phyloP scores from a whole-genome alignment of 305 asterid genomes.

The Fraxinus angustifolia region DNA sequence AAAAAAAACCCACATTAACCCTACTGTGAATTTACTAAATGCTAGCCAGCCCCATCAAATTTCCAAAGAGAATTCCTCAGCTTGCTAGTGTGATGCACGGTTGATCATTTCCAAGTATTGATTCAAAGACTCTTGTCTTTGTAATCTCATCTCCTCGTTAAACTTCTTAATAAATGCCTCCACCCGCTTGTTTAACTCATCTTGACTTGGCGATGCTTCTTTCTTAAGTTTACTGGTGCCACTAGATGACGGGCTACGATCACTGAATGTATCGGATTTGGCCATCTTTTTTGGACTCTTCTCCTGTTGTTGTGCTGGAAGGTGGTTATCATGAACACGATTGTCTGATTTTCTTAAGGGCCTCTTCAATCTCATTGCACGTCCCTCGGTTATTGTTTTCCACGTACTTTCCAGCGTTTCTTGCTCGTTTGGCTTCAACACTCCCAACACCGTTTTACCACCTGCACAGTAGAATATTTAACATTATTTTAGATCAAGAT shows the following conservation, averaged over 20 bases:
- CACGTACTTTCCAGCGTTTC: constrained; percentile 83
- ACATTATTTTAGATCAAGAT: background rate
- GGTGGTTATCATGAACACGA: constrained; percentile 18
- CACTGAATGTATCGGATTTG: constrained; percentile 57
- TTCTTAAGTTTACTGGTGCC: constrained; percentile 46
- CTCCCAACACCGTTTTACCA: constrained; percentile 56
- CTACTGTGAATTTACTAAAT: background rate
- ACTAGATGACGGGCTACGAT: constrained; percentile 26
- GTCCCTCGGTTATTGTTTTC: constrained; percentile 80
- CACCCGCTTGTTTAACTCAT: constrained; percentile 64
- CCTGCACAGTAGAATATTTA: constrained; percentile 33
- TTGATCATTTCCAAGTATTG: constrained; percentile 54
- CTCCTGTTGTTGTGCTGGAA: background rate
- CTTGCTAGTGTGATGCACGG: constrained; percentile 30
- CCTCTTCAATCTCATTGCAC: constrained; percentile 60
- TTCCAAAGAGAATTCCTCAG: background rate
- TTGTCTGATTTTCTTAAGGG: constrained; percentile 64
- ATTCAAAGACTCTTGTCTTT: constrained; percentile 65
- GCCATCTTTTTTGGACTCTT: constrained; percentile 38
- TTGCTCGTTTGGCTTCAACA: constrained; percentile 51
- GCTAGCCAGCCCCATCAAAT: background rate
- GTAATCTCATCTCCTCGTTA: constrained; percentile 75
- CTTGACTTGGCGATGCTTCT: constrained; percentile 67
- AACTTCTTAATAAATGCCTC: constrained; percentile 81
- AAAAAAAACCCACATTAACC: background rate